Base-by-base conservation (phyloP, 345 rosid species). In the Litchi chinensis region DNA sequence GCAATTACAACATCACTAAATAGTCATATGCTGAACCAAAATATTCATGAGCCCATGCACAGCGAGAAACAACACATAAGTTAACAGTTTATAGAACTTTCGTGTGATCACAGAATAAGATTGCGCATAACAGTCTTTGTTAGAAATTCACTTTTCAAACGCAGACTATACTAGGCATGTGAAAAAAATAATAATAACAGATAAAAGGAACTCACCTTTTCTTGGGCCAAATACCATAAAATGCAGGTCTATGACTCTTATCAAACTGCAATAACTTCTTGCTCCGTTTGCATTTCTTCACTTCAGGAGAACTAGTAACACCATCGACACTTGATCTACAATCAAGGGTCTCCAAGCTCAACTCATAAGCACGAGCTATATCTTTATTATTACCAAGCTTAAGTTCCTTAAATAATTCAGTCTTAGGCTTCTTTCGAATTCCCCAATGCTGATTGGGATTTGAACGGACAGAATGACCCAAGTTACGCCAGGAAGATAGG, bases 161-260 rank as follows among this genome's bases (percentile, higher is more conserved):
- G 68, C 54, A 75, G 62, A 28, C 15, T 22, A 24, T 24, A 60
- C 12, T 63, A 46, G 32, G 2, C 15, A 8, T 5, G 57, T 19
- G n/a, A 24, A 67, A 62, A 13, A 7, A 41, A 65, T n/a, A 26
- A n/a, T 7, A 73, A 28, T 48, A 26, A 69, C 22, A 62, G 24
- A 74, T 3, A 59, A 68, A 70, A 71, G 72, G 54, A 44, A 64
- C 81, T 77, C 81, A 96, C 98, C 99, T 94, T 87, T 86, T 87
- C 86, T 83, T 86, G 19, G 94, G 95, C 99, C 97, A 96, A 69
- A 90, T 82, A 66, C 99, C 99, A 79, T 89, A 96, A 87, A 96
- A 96, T 77, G 94, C 97, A 82, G 97, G 98, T 75, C 99, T 91
- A 76, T 83, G 78, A 86, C 90, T 89, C 87, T 96, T 93, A 84